A percentile compares a stretch with the other conserved stretches of the same genome.
These are phyloP conservation scores for Hypoxylon rubiginosum DNA, from an alignment of 2,329 filamentous ascomycete species.

Conservation along the genomic window DNA sequence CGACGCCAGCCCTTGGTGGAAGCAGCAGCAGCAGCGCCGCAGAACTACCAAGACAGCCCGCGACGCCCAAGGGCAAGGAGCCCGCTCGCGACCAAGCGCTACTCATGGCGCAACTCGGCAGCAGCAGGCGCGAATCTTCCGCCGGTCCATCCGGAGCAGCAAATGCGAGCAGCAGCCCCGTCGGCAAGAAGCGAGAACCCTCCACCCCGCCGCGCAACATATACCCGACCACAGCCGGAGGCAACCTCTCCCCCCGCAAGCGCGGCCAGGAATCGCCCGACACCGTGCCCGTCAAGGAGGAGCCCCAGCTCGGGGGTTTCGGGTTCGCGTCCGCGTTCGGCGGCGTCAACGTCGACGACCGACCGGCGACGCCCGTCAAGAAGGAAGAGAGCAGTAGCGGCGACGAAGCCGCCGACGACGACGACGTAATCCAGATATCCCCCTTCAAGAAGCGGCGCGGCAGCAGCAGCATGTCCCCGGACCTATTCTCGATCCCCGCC, in stretches of 20 bases:
- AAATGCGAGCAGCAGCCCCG: constrained; percentile 3
- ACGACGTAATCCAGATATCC: constrained; percentile 28
- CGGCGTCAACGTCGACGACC: not conserved
- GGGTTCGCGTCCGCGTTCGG: too few relatives aligned
- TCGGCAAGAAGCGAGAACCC: not conserved
- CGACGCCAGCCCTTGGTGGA: not conserved
- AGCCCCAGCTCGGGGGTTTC: not conserved
- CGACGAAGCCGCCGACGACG: constrained; percentile 10
- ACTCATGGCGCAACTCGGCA: not conserved
- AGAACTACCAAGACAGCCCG: constrained; percentile 11
- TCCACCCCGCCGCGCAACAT: constrained; percentile 7
- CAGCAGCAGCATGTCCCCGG: not conserved
- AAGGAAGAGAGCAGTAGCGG: constrained; percentile 7
- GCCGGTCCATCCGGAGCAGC: not conserved
- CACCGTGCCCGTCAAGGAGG: constrained; percentile 12
- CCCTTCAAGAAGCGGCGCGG: constrained; percentile 18
- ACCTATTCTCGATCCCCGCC: constrained; percentile 8
- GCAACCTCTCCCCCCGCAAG: constrained; percentile 1
- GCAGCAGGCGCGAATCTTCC: not conserved
- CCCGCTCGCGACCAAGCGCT: constrained; percentile 3
- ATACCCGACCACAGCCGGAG: not conserved
- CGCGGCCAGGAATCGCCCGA: constrained; percentile 8
- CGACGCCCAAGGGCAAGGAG: constrained; percentile 18
- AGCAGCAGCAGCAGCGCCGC: too few relatives aligned
- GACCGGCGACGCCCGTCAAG: constrained; percentile 14